Evolutionary conservation across 179 eudicot species (phyloP), one percentile per base, ranked within the genome.

Genomic region (Beta corolliflora): DNA sequence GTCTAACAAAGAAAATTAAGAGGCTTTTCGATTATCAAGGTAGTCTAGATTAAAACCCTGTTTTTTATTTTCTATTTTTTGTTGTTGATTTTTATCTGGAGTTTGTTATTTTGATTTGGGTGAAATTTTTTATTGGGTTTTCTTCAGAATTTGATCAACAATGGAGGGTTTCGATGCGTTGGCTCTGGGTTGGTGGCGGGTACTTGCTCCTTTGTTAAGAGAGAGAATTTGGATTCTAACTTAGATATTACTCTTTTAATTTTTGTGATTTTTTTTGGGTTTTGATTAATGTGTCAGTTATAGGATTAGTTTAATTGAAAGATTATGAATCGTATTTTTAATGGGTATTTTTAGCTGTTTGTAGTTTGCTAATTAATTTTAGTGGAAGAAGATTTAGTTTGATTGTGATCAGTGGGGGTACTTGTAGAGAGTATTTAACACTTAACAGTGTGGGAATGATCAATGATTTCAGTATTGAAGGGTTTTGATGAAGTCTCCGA

Each of bases 401-500:
- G 23, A 23, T 55, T 25, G 15, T 72, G 68, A 72, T 19, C 44
- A 59, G 23, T 71, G 79, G 74, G 82, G 48, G 55, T 67, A 46
- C 2, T 66, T 67, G 9, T 79, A 79, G 81, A 67, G 36, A 64
- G 73, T 78, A 44, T 61, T 82, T 46, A 36, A 36, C 41, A 36
- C 41, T 36, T 36, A 36, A 82, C 66, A 21, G 5, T 45, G 61
- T 78, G 48, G 63, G 9, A 2, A 48, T 79, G 50, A 64, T 79
- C 21, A 25, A 58, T 83, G 85, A 66, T 76, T 69, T 54, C 69
- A 70, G 83, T 36, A 50, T 31, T n/a, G 55, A 29, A 61, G 71
- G 67, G 7, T 18, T 53, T 81, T 48, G 72, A 89, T 92, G 93
- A 91, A 87, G 83, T 83, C 84, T 3, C 77, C 83, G 83, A 85